These are phyloP conservation scores for Rhododendron griersonianum DNA, from an alignment of 148 eudicot species.

Conservation along the genomic window DNA sequence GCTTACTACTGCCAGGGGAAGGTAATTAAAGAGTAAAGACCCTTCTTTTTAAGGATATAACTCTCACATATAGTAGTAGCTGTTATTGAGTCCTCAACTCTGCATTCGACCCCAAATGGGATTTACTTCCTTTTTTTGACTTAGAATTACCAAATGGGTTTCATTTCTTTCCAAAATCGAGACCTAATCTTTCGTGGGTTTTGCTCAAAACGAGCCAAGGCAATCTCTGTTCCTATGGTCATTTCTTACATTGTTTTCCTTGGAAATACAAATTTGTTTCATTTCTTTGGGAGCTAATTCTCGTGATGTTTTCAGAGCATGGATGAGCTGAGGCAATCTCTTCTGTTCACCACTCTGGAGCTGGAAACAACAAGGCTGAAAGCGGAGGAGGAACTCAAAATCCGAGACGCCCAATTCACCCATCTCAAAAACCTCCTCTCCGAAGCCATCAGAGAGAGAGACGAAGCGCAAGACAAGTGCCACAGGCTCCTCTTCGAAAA, in stretches of 20 bases:
- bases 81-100: background rate
- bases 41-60: background rate
- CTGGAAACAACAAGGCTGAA: constrained; percentile 33
- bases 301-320: constrained; percentile 19
- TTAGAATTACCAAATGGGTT: background rate
- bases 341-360: constrained; percentile 33
- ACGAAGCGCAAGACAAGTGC: constrained; percentile 38
- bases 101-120: background rate
- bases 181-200: background rate
- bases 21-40: constrained; percentile 12
- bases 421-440: constrained; percentile 29
- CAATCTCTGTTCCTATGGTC: background rate
- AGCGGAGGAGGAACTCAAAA: constrained; percentile 39
- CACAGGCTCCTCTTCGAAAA: constrained; percentile 27
- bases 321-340: constrained; percentile 40
- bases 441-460: constrained; percentile 30
- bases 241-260: background rate
- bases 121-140: background rate
- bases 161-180: background rate
- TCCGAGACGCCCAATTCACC: constrained; percentile 30
- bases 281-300: background rate
- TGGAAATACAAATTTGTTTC: too few relatives aligned
- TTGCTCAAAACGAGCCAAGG: background rate
- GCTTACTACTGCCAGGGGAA: constrained; percentile 40
- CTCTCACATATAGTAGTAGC: background rate